Percentiles rank a stretch among this genome's conserved stretches.
Conservation (phyloP, 495 filamentous ascomycete species). For the Tirmania nivea region DNA sequence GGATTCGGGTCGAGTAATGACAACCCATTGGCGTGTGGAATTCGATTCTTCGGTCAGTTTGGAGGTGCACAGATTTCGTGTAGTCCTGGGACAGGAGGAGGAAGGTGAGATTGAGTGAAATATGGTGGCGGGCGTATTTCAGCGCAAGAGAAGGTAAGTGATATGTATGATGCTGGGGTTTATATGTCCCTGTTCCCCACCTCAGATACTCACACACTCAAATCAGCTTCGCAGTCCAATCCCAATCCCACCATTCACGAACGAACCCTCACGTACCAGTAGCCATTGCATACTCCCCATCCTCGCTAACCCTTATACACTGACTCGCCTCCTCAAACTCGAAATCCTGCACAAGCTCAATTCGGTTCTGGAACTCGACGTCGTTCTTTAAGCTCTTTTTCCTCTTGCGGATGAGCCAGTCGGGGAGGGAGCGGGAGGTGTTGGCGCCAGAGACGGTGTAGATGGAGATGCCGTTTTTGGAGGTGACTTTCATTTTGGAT, state of each 20-base stretch:
- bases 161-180: constrained; percentile 92
- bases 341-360: constrained; percentile 93
- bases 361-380: constrained; percentile 72
- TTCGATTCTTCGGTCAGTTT: constrained; percentile 74
- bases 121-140: constrained; percentile 80
- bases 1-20: constrained; percentile 69
- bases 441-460: constrained; percentile 91
- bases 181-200: constrained; percentile 50
- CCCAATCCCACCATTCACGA: not conserved
- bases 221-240: constrained; percentile 5
- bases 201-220: not conserved
- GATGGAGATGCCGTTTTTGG: constrained; percentile 70
- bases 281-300: constrained; percentile 97
- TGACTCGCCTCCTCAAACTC: constrained; percentile 96
- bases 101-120: constrained; percentile 84
- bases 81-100: constrained; percentile 81
- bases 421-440: constrained; percentile 73
- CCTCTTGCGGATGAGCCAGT: constrained; percentile 79
- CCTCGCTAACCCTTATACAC: constrained; percentile 76
- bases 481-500: constrained; percentile 60
- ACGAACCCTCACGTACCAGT: constrained; percentile 38
- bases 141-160: constrained; percentile 81
- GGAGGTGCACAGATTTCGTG: constrained; percentile 82
- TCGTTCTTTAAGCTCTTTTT: constrained; percentile 90
- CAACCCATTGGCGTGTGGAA: constrained; percentile 83